Percentiles rank a stretch among this genome's conserved stretches.
Evolutionary conservation across 1,284 basidiomycete genomes (phyloP).

Genomic region (Spongiforma sp.): DNA sequence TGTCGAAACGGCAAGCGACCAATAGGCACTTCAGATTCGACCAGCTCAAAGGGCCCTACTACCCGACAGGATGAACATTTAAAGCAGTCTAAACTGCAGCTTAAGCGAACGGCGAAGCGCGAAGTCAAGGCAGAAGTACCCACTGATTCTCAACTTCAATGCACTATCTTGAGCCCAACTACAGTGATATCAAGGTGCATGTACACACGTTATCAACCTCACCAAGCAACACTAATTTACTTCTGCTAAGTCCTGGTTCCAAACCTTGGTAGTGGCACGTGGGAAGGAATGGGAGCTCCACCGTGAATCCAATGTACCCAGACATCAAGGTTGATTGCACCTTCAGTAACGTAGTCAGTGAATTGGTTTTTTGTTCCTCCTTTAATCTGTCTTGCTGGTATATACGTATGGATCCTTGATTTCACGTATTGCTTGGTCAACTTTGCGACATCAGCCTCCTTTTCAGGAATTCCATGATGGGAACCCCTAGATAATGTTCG

Average conservation of each 20-base stretch:
- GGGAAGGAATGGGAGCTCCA: too few species aligned
- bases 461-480: not conserved
- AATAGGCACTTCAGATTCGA: not conserved
- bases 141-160: too few species aligned
- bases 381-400: not conserved
- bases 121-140: too few species aligned
- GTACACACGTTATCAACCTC: too few species aligned
- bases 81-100: not conserved
- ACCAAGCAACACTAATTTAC: too few species aligned
- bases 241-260: too few species aligned
- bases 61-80: not conserved
- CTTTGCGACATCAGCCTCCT: not conserved
- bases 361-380: not conserved
- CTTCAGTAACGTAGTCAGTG: not conserved
- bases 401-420: not conserved
- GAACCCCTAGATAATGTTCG: not conserved
- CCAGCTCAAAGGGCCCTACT: not conserved
- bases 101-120: too few species aligned
- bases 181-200: too few species aligned
- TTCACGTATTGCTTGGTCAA: not conserved
- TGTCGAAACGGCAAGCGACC: not conserved
- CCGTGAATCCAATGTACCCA: not conserved
- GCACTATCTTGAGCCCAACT: too few species aligned
- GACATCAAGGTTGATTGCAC: not conserved
- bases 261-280: too few species aligned